Conservation (phyloP, 345 rosid species). For the Salix caprea region DNA sequence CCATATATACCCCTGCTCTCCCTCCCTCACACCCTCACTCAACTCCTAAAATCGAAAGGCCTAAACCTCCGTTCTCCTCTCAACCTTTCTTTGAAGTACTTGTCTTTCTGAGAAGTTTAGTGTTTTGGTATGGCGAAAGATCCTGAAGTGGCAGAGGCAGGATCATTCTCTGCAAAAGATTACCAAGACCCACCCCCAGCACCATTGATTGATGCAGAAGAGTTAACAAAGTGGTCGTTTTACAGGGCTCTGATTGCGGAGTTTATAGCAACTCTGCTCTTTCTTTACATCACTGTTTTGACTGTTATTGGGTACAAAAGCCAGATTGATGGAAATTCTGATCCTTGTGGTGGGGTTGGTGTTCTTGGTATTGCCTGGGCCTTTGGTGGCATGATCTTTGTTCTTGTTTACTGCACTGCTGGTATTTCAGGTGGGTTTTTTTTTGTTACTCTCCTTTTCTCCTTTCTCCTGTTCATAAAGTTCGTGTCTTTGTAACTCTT, state of each 20-base stretch:
- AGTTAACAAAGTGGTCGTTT: constrained; percentile 70
- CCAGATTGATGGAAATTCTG: constrained; percentile 37
- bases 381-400: constrained; percentile 80
- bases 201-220: constrained; percentile 48
- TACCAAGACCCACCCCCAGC: constrained; percentile 80
- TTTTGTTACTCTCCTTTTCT: neutral
- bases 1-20: constrained; percentile 30
- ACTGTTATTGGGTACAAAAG: constrained; percentile 72
- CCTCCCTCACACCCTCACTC: neutral
- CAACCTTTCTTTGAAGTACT: neutral
- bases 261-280: constrained; percentile 78
- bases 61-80: neutral
- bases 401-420: constrained; percentile 83
- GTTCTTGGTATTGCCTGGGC: constrained; percentile 84
- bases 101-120: neutral
- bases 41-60: neutral
- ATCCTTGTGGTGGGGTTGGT: constrained; percentile 66
- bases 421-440: constrained; percentile 61
- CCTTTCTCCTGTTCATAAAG: neutral
- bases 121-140: constrained; percentile 38
- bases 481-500: neutral
- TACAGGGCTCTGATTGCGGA: constrained; percentile 81
- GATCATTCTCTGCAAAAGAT: constrained; percentile 55
- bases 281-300: constrained; percentile 63
- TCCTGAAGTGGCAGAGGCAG: constrained; percentile 33